Percentiles rank a stretch among this genome's conserved stretches.
Conservation (phyloP, 139 green algal species). For the Picochlorum sp. region DNA sequence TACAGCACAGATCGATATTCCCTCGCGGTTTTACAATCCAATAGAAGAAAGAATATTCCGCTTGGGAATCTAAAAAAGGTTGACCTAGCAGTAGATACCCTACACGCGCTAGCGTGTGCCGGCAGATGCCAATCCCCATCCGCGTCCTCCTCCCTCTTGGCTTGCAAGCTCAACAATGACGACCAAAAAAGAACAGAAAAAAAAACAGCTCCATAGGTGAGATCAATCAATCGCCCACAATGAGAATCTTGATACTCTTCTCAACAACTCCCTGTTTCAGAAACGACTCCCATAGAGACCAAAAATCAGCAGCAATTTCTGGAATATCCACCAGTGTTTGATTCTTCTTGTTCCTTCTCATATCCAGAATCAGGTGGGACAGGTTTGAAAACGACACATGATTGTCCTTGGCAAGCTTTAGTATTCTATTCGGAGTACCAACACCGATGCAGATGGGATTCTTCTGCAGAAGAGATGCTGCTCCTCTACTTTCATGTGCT, state of each 20-base stretch:
- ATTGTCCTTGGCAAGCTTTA: slow-evolving; percentile 24
- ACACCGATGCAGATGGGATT: slow-evolving; percentile 14
- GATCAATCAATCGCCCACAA: too few relatives aligned
- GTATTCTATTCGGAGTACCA: slow-evolving; percentile 40
- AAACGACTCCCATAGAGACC: slow-evolving; percentile 20
- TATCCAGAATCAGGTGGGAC: slow-evolving; percentile 32
- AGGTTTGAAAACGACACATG: slow-evolving; percentile 27
- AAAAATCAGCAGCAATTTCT: slow-evolving; percentile 37
- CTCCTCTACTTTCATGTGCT: slow-evolving; percentile 47
- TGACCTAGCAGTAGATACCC: too few relatives aligned
- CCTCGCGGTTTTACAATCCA: too few relatives aligned
- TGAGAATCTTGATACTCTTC: neutral
- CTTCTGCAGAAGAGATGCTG: slow-evolving; percentile 22
- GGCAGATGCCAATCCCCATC: too few relatives aligned
- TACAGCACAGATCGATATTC: too few relatives aligned
- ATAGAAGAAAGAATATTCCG: too few relatives aligned
- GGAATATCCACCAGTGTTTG: slow-evolving; percentile 35
- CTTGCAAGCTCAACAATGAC: too few relatives aligned
- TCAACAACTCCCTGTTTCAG: neutral
- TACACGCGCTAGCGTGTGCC: too few relatives aligned
- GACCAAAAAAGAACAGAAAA: too few relatives aligned
- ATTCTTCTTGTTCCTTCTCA: slow-evolving; percentile 37
- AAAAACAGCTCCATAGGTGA: too few relatives aligned
- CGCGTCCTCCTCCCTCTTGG: too few relatives aligned
- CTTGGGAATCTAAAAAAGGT: too few relatives aligned